Evolutionary conservation across 768 basidiomycete genomes (phyloP).

Genomic region (Boletales sp.): DNA sequence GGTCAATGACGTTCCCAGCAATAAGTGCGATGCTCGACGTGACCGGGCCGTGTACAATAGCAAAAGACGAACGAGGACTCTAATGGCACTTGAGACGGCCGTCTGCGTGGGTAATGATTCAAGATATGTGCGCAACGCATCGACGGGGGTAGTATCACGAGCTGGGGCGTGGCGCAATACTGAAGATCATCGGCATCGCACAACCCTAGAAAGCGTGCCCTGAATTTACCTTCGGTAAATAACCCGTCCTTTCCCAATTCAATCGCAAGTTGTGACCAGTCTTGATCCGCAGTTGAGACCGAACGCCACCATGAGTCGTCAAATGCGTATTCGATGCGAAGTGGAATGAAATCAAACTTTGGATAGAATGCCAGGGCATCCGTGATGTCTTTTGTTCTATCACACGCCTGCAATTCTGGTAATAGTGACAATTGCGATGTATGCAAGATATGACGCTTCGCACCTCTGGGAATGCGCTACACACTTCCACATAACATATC

Average conservation of each 20-base stretch:
- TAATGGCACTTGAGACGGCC: conserved; percentile 56
- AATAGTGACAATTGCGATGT: neutral
- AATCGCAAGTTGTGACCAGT: conserved; percentile 33
- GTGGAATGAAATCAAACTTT: conserved; percentile 53
- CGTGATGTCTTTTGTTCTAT: conserved; percentile 52
- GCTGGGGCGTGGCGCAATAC: conserved; percentile 20
- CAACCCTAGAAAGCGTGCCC: neutral
- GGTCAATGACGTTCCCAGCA: conserved; percentile 78
- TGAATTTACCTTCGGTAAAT: conserved; percentile 25
- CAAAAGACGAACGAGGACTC: conserved; percentile 61
- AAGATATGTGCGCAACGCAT: conserved; percentile 48
- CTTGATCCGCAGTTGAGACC: conserved; percentile 34
- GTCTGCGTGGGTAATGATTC: conserved; percentile 72
- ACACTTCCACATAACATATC: conserved; percentile 71
- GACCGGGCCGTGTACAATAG: conserved; percentile 62
- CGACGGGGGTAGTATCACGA: conserved; percentile 17
- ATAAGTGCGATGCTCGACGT: conserved; percentile 64
- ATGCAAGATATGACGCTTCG: conserved; percentile 22
- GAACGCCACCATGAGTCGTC: conserved; percentile 62
- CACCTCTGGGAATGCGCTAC: conserved; percentile 58
- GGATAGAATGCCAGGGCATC: conserved; percentile 45
- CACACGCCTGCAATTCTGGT: conserved; percentile 41
- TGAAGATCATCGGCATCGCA: conserved; percentile 10
- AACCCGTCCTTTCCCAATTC: conserved; percentile 54
- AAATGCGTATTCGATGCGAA: conserved; percentile 75